These are phyloP conservation scores for Pseudoscleropodium purum DNA, from an alignment of 225 moss, liverwort and hornwort species.

Conservation along the genomic window DNA sequence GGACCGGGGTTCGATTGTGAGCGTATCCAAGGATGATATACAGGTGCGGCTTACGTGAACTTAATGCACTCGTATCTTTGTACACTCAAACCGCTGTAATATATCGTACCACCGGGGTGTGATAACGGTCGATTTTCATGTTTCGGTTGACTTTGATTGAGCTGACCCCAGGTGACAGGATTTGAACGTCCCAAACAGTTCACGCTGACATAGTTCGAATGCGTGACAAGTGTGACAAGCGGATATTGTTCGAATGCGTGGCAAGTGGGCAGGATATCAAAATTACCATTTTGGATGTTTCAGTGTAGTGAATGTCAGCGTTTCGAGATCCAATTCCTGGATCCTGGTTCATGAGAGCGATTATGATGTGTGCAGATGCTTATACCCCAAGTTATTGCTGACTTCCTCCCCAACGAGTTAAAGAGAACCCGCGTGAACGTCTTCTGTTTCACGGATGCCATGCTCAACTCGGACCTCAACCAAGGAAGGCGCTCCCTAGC, in stretches of 20 bases:
- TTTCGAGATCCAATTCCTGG: neutral
- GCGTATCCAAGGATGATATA: constrained; percentile 78
- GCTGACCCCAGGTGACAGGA: neutral
- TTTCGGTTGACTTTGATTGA: neutral
- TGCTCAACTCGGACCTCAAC: constrained; percentile 21
- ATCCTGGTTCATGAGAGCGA: neutral
- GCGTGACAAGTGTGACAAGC: neutral
- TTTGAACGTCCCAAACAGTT: neutral
- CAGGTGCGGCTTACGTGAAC: constrained; percentile 23
- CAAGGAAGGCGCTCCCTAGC: constrained; percentile 20
- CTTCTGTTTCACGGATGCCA: constrained; percentile 76
- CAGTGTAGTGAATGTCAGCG: neutral
- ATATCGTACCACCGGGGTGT: neutral
- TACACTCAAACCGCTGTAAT: neutral
- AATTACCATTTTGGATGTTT: neutral
- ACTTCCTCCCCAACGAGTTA: constrained; percentile 67
- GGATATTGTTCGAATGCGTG: neutral
- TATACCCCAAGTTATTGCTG: constrained; percentile 67
- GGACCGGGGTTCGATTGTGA: constrained; percentile 33
- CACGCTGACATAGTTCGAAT: neutral
- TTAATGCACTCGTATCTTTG: neutral
- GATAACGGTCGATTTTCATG: neutral
- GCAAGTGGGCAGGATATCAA: neutral
- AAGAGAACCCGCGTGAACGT: constrained; percentile 80
- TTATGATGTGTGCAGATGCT: constrained; percentile 37